Conservation (phyloP, 2,329 filamentous ascomycete genomes). For the Aspergillus sergii region DNA sequence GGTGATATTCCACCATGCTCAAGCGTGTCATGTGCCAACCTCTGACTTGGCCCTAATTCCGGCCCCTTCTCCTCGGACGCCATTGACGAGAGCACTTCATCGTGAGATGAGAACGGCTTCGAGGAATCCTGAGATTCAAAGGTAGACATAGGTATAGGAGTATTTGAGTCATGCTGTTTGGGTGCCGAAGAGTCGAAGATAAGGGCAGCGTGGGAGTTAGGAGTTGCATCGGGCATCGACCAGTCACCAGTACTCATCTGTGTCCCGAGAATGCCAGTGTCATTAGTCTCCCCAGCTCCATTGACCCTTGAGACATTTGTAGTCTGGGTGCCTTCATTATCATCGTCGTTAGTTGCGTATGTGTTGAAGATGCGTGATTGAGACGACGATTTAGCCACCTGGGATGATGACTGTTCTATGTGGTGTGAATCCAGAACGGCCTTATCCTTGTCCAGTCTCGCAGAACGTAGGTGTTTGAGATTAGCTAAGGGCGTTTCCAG, state of each 20-base stretch:
- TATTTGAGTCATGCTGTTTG: constrained; percentile 18
- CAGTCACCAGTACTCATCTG: constrained; percentile 23
- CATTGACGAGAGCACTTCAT: constrained; percentile 19
- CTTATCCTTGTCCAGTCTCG: constrained; percentile 1
- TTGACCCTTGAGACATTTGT: constrained; percentile 12
- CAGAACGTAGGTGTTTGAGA: constrained; percentile 11
- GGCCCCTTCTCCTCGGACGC: constrained; percentile 9
- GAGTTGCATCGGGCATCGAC: constrained; percentile 17
- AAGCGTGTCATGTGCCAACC: constrained; percentile 7
- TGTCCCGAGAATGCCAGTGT: constrained; percentile 24
- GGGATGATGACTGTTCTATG: constrained; percentile 22
- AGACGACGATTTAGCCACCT: constrained; percentile 33
- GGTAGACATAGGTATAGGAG: constrained; percentile 10
- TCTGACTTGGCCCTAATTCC: neutral
- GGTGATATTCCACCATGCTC: constrained; percentile 9
- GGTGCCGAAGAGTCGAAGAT: constrained; percentile 30
- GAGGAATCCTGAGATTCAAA: constrained; percentile 17
- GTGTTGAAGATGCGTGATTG: constrained; percentile 39
- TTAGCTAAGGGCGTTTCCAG: constrained; percentile 30
- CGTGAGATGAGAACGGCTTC: constrained; percentile 24
- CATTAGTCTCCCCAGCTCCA: constrained; percentile 3
- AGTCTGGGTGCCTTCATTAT: constrained; percentile 19
- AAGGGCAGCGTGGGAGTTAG: constrained; percentile 22
- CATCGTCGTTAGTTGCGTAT: constrained; percentile 28
- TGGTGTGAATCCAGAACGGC: neutral